Conservation (phyloP, 768 basidiomycete species). For the Podaxis rugospora region DNA sequence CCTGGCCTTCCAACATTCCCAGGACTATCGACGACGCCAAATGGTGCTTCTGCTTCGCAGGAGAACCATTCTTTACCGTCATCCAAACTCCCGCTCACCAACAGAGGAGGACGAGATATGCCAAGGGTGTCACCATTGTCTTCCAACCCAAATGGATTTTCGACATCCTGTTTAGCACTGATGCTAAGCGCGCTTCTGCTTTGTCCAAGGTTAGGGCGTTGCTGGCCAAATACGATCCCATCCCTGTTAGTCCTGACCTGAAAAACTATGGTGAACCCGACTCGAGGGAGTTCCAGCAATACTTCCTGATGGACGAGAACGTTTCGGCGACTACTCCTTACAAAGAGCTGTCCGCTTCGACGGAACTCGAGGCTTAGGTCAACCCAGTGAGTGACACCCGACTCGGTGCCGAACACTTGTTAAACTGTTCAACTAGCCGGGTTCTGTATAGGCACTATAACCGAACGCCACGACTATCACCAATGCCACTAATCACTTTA, state of each 20-base stretch:
- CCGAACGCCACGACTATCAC: too few species aligned
- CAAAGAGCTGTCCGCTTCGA: too few species aligned
- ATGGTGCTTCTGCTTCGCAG: constrained; percentile 1
- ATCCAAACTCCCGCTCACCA: background rate
- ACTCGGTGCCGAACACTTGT: too few species aligned
- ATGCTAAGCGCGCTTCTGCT: background rate
- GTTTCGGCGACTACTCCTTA: background rate
- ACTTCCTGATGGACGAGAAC: constrained; percentile 1
- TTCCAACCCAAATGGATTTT: background rate
- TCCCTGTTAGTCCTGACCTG: background rate
- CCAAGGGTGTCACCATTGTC: background rate
- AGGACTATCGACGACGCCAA: background rate
- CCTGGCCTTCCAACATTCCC: background rate
- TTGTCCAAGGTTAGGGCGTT: background rate
- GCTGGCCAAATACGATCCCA: background rate
- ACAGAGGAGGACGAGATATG: background rate
- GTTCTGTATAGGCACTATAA: too few species aligned
- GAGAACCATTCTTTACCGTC: background rate
- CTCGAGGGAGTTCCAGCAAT: background rate
- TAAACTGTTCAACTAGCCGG: too few species aligned
- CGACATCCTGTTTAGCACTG: background rate
- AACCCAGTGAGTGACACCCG: too few species aligned
- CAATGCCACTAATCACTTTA: too few species aligned
- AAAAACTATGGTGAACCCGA: constrained; percentile 1
- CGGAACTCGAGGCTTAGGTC: too few species aligned